phyloP scores from a whole-genome alignment of 2,329 filamentous ascomycete genomes.

The Sarocladium oryzae region DNA sequence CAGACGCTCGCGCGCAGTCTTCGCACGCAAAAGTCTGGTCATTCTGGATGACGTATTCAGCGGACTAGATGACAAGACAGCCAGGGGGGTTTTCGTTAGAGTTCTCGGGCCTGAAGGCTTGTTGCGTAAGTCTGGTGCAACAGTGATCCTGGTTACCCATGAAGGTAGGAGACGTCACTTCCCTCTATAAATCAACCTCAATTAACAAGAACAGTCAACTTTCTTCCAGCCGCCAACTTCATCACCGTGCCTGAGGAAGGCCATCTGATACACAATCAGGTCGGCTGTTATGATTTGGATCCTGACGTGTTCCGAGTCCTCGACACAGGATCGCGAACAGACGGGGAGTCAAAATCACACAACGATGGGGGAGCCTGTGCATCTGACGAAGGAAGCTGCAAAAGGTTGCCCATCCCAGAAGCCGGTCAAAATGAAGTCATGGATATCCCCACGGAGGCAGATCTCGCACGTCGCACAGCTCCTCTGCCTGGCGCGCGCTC shows the following conservation, averaged over 20 bases:
- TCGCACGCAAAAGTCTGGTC: conserved; percentile 18
- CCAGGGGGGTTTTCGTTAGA: conserved; percentile 17
- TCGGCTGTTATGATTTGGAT: conserved; percentile 15
- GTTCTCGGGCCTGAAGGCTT: conserved; percentile 19
- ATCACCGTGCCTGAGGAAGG: conserved; percentile 20
- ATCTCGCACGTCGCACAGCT: conserved; percentile 32
- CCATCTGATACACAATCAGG: conserved; percentile 18
- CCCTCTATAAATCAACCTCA: not conserved
- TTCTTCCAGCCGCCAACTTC: conserved; percentile 18
- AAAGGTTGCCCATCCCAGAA: not conserved
- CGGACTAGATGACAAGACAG: conserved; percentile 23
- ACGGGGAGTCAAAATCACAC: conserved; percentile 16
- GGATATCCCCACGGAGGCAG: not conserved
- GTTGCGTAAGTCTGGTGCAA: conserved; percentile 15
- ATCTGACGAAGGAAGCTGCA: not conserved
- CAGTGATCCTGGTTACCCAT: conserved; percentile 13
- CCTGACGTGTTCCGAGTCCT: not conserved
- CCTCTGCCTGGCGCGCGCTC: conserved; percentile 51
- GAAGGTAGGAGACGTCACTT: not conserved
- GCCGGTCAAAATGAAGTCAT: too few relatives aligned
- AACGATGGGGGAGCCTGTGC: not conserved
- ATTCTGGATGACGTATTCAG: conserved; percentile 27
- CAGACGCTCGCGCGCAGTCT: conserved; percentile 23
- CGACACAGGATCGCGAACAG: not conserved
- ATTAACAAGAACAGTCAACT: conserved; percentile 15